Base-by-base conservation (phyloP, 768 basidiomycete species). In the Suillus subalutaceus region DNA sequence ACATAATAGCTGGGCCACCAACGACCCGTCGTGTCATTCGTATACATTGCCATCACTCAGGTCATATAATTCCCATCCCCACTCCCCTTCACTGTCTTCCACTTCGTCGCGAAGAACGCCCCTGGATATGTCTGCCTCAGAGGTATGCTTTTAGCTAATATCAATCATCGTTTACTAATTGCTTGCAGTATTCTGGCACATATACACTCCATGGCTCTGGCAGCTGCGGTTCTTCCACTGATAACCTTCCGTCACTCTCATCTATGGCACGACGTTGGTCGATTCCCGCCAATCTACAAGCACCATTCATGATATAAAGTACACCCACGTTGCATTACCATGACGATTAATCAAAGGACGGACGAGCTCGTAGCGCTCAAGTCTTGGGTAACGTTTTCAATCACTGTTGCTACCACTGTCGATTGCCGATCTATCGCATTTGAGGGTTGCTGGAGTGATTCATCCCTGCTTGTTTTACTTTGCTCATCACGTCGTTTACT, bases 201-300 rank as follows among this genome's bases (percentile, higher is more conserved):
- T 78, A 77, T 55, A 68, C 72, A 26, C 66, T 78, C 2, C 70
- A 77, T 30, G 6, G 70, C 30, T 62, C 72, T 30, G 70, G 68
- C 68, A 72, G 69, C 70, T 78, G 75, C 55, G 66, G 74, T 69
- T 69, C 75, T n/a, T 68, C 75, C 4, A 69, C 77, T 23, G 76
- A 77, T 57, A 77, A 76, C 65, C 72, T 77, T 12, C 75, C 76
- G 0, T 70, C 77, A 57, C 79, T 79, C 59, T 78, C 79, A 3
- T 71, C 77, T 2, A 71, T 80, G 71, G 70, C 73, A n/a, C 74
- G 79, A 46, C 75, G 79, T 23, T 80, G 79, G 79, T 75, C 80
- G 2, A 72, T 69, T 50, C 71, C 79, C n/a, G 70, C 75, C 6
- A 77, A 68, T 23, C 69, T 74, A 35, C 77, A 77, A 32, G 71